These are phyloP conservation scores for Ogataea dorogensis DNA, from an alignment of 805 yeast genomes.

Conservation along the genomic window DNA sequence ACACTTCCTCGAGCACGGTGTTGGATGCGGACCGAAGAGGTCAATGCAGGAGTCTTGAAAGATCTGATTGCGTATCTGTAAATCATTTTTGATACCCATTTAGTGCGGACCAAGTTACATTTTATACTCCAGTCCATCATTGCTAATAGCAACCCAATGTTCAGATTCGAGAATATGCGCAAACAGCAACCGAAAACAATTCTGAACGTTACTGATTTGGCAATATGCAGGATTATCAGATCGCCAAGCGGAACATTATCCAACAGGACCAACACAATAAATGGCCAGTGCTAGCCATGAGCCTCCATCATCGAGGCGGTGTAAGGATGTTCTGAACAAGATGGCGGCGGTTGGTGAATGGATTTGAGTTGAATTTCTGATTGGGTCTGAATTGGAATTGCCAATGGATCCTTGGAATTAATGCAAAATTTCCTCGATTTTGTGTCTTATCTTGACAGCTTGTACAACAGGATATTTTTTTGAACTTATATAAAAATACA, in stretches of 20 bases:
- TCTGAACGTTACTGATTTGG: too few relatives aligned
- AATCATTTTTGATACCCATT: slow-evolving; percentile 1
- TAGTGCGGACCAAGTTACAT: not conserved
- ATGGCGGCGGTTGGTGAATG: too few relatives aligned
- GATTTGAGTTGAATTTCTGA: too few relatives aligned
- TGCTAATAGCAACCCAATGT: slow-evolving; percentile 9
- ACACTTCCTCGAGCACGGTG: slow-evolving; percentile 7
- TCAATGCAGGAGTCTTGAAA: slow-evolving; percentile 2
- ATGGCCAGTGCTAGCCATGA: too few relatives aligned
- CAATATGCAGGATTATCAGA: not conserved
- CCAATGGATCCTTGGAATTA: too few relatives aligned
- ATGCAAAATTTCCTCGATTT: not conserved
- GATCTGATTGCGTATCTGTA: slow-evolving; percentile 8
- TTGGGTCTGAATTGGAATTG: too few relatives aligned
- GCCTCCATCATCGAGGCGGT: too few relatives aligned
- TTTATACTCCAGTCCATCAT: slow-evolving; percentile 4
- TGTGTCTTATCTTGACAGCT: not conserved
- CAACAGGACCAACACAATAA: too few relatives aligned
- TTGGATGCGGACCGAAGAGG: slow-evolving; percentile 1
- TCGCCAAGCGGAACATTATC: too few relatives aligned
- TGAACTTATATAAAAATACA: not conserved
- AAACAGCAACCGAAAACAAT: slow-evolving; percentile 5
- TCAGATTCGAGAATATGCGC: slow-evolving; percentile 2
- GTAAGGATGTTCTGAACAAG: too few relatives aligned
- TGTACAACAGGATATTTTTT: slow-evolving; percentile 1